These are phyloP conservation scores for Lathyrus aphaca DNA, from an alignment of 306 rosid genomes.

Conservation along the genomic window DNA sequence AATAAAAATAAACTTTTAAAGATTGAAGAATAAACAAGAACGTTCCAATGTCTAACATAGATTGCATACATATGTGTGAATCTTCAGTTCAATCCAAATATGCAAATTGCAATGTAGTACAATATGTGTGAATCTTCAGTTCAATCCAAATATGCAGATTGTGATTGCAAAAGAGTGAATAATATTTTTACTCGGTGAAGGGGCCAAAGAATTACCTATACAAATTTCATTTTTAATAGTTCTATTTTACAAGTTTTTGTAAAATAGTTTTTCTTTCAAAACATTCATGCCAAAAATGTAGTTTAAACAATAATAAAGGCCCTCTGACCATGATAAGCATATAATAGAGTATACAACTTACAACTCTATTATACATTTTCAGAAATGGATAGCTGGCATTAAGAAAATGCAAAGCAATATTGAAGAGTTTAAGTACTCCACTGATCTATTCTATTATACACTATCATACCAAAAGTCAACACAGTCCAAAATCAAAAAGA, in stretches of 20 bases:
- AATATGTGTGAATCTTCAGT: neutral
- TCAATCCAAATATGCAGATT: too few relatives aligned
- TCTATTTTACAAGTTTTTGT: slow-evolving; percentile 6
- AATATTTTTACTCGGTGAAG: slow-evolving; percentile 4
- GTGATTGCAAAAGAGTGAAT: neutral
- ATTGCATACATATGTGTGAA: slow-evolving; percentile 28
- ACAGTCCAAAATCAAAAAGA: neutral
- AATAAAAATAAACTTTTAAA: slow-evolving; percentile 28
- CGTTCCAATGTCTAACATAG: slow-evolving; percentile 29
- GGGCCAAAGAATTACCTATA: slow-evolving; percentile 13
- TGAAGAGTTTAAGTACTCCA: slow-evolving; percentile 5
- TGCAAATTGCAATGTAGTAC: neutral
- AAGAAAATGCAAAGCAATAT: neutral
- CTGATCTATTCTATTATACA: neutral
- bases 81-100: slow-evolving; percentile 29
- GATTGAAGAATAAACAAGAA: slow-evolving; percentile 25
- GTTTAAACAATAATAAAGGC: neutral
- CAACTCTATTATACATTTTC: neutral
- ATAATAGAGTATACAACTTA: neutral
- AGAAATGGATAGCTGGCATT: neutral
- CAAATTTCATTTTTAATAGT: slow-evolving; percentile 6
- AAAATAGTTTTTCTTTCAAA: slow-evolving; percentile 21
- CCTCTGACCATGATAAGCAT: neutral
- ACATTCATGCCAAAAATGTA: slow-evolving; percentile 10
- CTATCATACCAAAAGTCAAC: slow-evolving; percentile 23